Evolutionary conservation across 2,329 filamentous ascomycete species (phyloP).

Genomic region (Fusarium kyushuense): DNA sequence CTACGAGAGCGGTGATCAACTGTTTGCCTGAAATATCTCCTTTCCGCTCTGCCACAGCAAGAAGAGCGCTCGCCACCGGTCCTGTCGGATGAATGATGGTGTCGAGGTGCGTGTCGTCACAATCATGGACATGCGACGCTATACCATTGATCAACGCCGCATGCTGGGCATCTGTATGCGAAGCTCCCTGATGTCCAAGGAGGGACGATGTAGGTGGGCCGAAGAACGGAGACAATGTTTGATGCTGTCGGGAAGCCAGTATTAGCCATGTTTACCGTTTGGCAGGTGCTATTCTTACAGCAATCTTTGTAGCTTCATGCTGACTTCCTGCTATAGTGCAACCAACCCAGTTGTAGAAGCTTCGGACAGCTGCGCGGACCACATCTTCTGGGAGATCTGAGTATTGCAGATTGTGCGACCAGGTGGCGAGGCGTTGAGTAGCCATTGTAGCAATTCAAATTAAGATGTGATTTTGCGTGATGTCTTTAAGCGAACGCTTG

Average conservation of each 20-base stretch:
- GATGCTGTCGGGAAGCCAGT: background rate
- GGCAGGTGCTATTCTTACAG: fast-evolving
- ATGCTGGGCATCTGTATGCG: background rate
- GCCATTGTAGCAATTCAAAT: background rate
- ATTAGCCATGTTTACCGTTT: background rate
- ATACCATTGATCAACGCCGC: conserved; percentile 5
- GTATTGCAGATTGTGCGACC: conserved; percentile 10
- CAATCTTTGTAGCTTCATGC: conserved; percentile 3
- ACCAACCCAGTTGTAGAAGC: conserved; percentile 11
- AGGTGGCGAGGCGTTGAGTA: conserved; percentile 6
- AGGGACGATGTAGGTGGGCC: background rate
- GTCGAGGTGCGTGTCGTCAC: conserved; percentile 12
- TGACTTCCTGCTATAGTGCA: conserved; percentile 6
- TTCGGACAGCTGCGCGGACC: background rate
- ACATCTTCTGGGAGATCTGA: conserved; percentile 10
- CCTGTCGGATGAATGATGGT: conserved; percentile 10
- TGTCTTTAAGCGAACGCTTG: background rate
- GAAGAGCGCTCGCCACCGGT: conserved; percentile 6
- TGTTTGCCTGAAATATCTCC: background rate
- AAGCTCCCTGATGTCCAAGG: background rate
- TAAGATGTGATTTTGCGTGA: background rate
- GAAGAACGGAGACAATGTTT: background rate
- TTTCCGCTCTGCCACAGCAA: background rate
- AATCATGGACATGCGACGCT: conserved; percentile 14
- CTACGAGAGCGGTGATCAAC: background rate